phyloP scores from a whole-genome alignment of 345 rosid genomes.

The Melastoma malabathricum region DNA sequence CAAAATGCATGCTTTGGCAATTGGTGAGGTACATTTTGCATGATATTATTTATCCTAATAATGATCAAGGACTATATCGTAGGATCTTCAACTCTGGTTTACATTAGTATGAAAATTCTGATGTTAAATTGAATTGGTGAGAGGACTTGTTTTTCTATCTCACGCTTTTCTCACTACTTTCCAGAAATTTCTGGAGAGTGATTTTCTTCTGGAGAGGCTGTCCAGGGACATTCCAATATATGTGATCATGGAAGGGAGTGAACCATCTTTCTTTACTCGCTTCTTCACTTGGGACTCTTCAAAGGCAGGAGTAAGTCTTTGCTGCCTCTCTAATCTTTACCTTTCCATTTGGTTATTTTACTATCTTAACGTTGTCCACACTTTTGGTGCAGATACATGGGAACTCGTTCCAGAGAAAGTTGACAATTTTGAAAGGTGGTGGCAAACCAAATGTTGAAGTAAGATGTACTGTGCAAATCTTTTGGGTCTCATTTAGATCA shows the following conservation, averaged over 20 bases:
- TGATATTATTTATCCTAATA: neutral
- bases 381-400: slow-evolving; percentile 70
- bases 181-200: slow-evolving; percentile 77
- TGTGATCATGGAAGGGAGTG: slow-evolving; percentile 74
- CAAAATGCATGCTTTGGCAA: slow-evolving; percentile 48
- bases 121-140: too few species aligned
- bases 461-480: slow-evolving; percentile 17
- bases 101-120: too few species aligned
- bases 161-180: slow-evolving; percentile 1
- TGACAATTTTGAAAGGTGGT: slow-evolving; percentile 62
- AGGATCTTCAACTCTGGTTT: too few species aligned
- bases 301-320: slow-evolving; percentile 56
- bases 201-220: slow-evolving; percentile 62
- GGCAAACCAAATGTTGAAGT: slow-evolving; percentile 59
- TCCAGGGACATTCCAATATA: slow-evolving; percentile 60
- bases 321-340: neutral
- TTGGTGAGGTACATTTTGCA: slow-evolving; percentile 57
- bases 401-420: slow-evolving; percentile 87
- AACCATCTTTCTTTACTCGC: slow-evolving; percentile 87
- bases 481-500: neutral
- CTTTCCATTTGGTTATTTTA: neutral
- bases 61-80: too few species aligned
- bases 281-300: slow-evolving; percentile 91
- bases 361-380: slow-evolving; percentile 5
- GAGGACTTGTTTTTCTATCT: too few species aligned